Conservation (phyloP, 176 grass and related monocot genomes). For the Oryza rufipogon region DNA sequence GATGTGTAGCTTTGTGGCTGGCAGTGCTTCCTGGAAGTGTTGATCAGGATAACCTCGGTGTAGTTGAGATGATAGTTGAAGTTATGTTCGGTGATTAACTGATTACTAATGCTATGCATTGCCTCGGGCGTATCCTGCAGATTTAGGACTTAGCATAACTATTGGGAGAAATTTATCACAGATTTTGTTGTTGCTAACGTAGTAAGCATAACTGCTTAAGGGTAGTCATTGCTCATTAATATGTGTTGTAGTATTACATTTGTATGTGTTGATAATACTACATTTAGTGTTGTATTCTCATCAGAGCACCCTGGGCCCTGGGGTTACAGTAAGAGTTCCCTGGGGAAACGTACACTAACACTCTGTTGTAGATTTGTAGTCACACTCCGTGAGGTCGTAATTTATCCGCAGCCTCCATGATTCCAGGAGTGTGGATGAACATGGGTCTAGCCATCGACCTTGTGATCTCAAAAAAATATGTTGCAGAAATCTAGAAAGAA, state of each 20-base stretch:
- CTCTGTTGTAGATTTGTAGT: neutral
- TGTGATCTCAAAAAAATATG: neutral
- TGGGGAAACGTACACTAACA: neutral
- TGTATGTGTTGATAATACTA: no score
- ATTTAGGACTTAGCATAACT: neutral
- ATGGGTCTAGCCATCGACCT: neutral
- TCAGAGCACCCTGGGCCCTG: neutral
- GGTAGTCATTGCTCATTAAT: neutral
- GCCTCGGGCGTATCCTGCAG: neutral
- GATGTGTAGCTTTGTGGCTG: neutral
- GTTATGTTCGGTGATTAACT: neutral
- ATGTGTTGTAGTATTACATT: neutral
- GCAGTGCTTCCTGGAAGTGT: neutral
- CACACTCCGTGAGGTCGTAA: no score
- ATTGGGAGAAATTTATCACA: neutral
- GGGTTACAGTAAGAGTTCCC: neutral
- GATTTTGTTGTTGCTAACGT: neutral
- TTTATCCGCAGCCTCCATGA: neutral
- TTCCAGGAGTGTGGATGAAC: neutral
- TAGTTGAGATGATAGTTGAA: neutral
- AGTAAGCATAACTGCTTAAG: neutral
- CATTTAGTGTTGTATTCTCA: neutral
- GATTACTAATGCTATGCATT: neutral
- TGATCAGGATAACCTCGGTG: neutral
- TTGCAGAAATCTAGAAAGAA: neutral